These are phyloP conservation scores for Auricularia sp. DNA, from an alignment of 768 basidiomycete genomes.

Conservation along the genomic window DNA sequence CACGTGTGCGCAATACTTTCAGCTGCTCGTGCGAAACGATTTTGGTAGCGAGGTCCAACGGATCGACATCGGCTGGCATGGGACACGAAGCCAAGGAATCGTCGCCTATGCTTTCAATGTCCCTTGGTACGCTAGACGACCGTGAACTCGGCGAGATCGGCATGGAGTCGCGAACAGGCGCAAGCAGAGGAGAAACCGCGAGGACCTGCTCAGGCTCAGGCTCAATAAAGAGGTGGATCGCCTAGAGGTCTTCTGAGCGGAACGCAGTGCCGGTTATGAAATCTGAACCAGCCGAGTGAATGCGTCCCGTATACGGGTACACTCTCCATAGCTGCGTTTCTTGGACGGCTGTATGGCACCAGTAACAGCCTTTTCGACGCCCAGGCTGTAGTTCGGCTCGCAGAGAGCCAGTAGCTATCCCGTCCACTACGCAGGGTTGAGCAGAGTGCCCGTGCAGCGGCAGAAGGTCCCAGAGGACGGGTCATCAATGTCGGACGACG, in stretches of 20 bases:
- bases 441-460: not conserved
- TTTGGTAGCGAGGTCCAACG: not conserved
- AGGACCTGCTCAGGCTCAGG: not conserved
- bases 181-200: not conserved
- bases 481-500: not conserved
- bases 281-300: not conserved
- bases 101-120: not conserved
- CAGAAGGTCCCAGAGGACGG: not conserved
- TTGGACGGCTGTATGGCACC: not conserved
- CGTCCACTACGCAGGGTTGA: not conserved
- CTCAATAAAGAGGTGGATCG: too few relatives aligned
- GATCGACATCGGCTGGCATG: not conserved
- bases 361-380: not conserved
- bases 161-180: not conserved
- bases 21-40: not conserved
- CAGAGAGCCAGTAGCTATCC: not conserved
- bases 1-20: not conserved
- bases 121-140: not conserved
- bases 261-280: not conserved
- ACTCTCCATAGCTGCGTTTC: not conserved
- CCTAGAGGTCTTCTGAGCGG: too few relatives aligned
- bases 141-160: not conserved
- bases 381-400: not conserved
- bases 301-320: not conserved
- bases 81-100: not conserved